Evolutionary conservation across 148 eudicot genomes (phyloP).

Genomic region (Cornus florida): DNA sequence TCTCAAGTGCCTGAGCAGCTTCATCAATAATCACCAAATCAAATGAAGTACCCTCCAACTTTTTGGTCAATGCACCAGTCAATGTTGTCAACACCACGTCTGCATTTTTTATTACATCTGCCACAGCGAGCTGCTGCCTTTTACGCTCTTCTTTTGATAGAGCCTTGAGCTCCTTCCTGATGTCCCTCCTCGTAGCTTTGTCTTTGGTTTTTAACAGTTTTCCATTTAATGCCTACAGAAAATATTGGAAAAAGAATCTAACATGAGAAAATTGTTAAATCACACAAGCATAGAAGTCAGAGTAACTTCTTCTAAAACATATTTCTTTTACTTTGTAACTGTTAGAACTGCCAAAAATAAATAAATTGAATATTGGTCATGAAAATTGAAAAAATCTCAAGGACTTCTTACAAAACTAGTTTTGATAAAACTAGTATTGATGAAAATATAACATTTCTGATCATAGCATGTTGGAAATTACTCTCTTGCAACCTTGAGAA

Average conservation of each 20-base stretch:
- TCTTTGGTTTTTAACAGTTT: conserved; percentile 92
- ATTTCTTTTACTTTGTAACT: neutral
- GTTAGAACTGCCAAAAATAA: neutral
- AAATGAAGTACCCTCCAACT: conserved; percentile 67
- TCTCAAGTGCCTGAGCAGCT: conserved; percentile 98
- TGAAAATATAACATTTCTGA: neutral
- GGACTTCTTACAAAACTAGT: neutral
- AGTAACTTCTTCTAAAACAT: neutral
- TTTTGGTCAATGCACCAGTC: conserved; percentile 78
- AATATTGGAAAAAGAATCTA: conserved; percentile 1
- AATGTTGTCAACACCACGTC: conserved; percentile 90
- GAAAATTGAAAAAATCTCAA: neutral
- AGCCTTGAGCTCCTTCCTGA: conserved; percentile 76
- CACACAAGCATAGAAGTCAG: neutral
- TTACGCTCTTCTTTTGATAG: conserved; percentile 95
- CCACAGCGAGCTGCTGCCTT: conserved; percentile 94
- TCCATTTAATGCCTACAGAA: conserved; percentile 74
- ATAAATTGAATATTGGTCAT: neutral
- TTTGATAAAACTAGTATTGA: neutral
- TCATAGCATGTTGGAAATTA: neutral
- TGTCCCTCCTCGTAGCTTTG: conserved; percentile 76
- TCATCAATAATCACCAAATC: conserved; percentile 94
- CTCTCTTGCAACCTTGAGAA: neutral
- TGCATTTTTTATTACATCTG: conserved; percentile 84
- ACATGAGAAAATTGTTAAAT: neutral